These are phyloP conservation scores for Didymella sp. DNA, from an alignment of 2,329 filamentous ascomycete genomes.

Conservation along the genomic window DNA sequence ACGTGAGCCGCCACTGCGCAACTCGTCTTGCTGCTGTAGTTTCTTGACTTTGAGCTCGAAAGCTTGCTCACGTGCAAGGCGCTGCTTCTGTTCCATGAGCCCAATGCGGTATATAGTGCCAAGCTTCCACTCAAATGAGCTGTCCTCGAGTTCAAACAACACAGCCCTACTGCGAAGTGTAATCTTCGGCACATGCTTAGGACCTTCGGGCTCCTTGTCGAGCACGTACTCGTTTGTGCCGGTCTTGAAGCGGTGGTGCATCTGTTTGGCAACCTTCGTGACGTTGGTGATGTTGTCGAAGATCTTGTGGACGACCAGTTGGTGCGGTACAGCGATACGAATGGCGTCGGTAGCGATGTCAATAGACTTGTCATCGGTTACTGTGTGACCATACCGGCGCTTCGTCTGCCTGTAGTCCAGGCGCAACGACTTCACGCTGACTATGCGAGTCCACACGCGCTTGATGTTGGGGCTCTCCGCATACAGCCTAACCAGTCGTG, in stretches of 20 bases:
- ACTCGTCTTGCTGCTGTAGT: slow-evolving; percentile 69
- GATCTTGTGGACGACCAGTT: slow-evolving; percentile 85
- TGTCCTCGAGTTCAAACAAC: slow-evolving; percentile 92
- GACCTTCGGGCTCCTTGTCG: slow-evolving; percentile 81
- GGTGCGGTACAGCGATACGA: slow-evolving; percentile 86
- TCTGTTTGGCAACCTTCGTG: slow-evolving; percentile 83
- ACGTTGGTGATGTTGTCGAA: slow-evolving; percentile 94
- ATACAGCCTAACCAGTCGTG: slow-evolving; percentile 82
- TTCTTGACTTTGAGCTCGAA: slow-evolving; percentile 88
- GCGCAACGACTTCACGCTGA: slow-evolving; percentile 82
- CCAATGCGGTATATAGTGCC: slow-evolving; percentile 93
- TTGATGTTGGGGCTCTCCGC: slow-evolving; percentile 85
- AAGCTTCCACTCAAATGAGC: slow-evolving; percentile 96
- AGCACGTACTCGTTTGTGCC: slow-evolving; percentile 88
- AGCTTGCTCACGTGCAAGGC: slow-evolving; percentile 86
- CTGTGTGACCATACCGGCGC: slow-evolving; percentile 67
- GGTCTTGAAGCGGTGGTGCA: slow-evolving; percentile 92
- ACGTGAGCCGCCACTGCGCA: slow-evolving; percentile 55
- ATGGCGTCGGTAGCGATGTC: slow-evolving; percentile 87
- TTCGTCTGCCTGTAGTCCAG: slow-evolving; percentile 81
- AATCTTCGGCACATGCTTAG: slow-evolving; percentile 85
- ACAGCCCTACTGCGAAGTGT: slow-evolving; percentile 82
- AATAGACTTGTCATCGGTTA: slow-evolving; percentile 78
- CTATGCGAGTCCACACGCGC: slow-evolving; percentile 82
- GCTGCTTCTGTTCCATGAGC: slow-evolving; percentile 85